Conservation (phyloP, 495 filamentous ascomycete genomes). For the Thermothielavioides terrestris region DNA sequence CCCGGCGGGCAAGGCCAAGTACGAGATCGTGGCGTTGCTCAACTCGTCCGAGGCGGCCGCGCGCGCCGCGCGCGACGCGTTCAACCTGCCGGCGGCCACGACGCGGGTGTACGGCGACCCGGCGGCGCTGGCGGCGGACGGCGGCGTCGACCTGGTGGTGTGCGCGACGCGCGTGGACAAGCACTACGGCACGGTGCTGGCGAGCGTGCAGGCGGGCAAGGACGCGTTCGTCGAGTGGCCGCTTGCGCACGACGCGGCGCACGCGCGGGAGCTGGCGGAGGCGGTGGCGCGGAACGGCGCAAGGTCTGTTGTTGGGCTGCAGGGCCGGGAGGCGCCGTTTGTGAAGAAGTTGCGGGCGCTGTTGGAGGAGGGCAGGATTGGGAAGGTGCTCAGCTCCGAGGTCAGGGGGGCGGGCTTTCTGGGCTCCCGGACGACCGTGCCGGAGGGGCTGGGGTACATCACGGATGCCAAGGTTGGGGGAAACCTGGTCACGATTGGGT, state of each 20-base stretch:
- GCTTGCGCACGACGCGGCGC: slow-evolving; percentile 27
- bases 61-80: slow-evolving; percentile 37
- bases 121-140: slow-evolving; percentile 35
- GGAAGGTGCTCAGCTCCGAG: slow-evolving; percentile 46
- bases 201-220: slow-evolving; percentile 48
- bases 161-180: slow-evolving; percentile 46
- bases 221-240: slow-evolving; percentile 54
- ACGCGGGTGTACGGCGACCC: slow-evolving; percentile 46
- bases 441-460: slow-evolving; percentile 36
- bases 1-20: slow-evolving; percentile 29
- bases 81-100: slow-evolving; percentile 34
- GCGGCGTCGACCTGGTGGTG: slow-evolving; percentile 51
- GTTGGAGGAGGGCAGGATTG: slow-evolving; percentile 41
- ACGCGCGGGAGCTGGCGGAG: slow-evolving; percentile 35
- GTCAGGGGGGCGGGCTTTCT: slow-evolving; percentile 35
- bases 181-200: slow-evolving; percentile 34
- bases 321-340: slow-evolving; percentile 39
- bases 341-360: slow-evolving; percentile 39
- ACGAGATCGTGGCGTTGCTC: slow-evolving; percentile 50
- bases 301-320: slow-evolving; percentile 44
- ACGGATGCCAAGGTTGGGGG: slow-evolving; percentile 38
- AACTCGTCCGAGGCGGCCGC: slow-evolving; percentile 47
- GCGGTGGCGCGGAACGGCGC: slow-evolving; percentile 30
- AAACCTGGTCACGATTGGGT: slow-evolving; percentile 44
- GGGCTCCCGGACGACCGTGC: slow-evolving; percentile 25